phyloP scores from a whole-genome alignment of 1,284 basidiomycete species.

The Ustilago sp. region DNA sequence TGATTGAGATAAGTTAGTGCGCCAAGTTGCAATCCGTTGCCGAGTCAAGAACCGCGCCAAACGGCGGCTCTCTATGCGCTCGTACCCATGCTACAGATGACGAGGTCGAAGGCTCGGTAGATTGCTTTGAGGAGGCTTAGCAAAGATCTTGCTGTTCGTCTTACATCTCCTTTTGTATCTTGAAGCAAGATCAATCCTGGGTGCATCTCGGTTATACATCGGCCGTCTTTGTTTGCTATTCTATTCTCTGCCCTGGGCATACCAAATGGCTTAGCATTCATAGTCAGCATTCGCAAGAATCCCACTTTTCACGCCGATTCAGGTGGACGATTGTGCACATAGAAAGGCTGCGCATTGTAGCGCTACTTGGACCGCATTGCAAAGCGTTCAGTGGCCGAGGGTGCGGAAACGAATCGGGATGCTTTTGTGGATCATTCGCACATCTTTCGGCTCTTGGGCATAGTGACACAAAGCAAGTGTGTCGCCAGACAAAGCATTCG shows the following conservation, averaged over 20 bases:
- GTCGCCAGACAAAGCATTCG: no score
- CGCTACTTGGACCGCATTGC: not conserved
- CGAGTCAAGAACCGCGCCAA: not conserved
- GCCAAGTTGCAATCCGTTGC: not conserved
- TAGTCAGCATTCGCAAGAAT: not conserved
- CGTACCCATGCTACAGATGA: not conserved
- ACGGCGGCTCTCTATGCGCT: not conserved
- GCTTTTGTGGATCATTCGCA: no score
- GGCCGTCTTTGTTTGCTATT: slow-evolving; percentile 16
- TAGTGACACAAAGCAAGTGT: no score
- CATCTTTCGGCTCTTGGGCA: no score
- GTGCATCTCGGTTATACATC: not conserved
- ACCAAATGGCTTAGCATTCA: not conserved
- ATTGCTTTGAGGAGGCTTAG: no score
- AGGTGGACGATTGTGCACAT: not conserved
- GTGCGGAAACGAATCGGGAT: no score
- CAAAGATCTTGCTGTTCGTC: not conserved
- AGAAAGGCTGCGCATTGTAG: no score
- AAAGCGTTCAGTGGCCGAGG: no score
- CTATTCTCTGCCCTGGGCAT: not conserved
- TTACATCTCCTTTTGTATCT: not conserved
- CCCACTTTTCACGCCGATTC: not conserved
- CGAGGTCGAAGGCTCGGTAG: no score
- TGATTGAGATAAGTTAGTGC: not conserved
- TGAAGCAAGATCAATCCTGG: not conserved